Evolutionary conservation across 2,329 filamentous ascomycete genomes (phyloP), one percentile per base, ranked within the genome.

Genomic region (Colletotrichum camelliae): DNA sequence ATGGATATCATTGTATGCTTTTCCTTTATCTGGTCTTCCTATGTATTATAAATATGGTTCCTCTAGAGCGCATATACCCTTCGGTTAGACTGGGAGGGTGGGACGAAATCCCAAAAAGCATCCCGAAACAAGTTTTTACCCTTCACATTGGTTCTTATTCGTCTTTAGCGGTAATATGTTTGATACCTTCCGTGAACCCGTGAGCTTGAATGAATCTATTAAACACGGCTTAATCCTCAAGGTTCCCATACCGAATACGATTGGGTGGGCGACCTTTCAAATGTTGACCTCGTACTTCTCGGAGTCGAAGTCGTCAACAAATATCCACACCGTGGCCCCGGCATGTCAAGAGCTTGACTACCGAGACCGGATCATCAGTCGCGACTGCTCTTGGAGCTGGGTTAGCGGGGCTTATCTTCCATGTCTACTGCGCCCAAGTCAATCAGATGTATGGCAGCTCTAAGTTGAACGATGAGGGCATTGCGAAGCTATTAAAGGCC

Each of bases 51-150:
- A n/a, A 62, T 48, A 62, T 48, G 69, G 62, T 67, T 35, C 68
- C 24, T 39, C 21, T 37, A 66, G 67, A 71, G 72, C 60, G 72
- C 61, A 66, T 71, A 74, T 72, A 71, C 72, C 72, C 72, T 74
- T 72, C 72, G 52, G 24, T 55, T 31, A 33, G 29, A 55, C 31
- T 64, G 31, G 67, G 21, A 37, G 55, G 35, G 60, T n/a, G 27
- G 31, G 48, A 39, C 60, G 33, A 24, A 61, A 55, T 15, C n/a
- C 52, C 43, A 67, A 61, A 61, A 60, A 52, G n/a, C 21, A 48
- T 55, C 55, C n/a, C 13, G 21, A 29, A 58, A 58, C 4, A 57
- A 27, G 7, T 18, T 64, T 24, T 31, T 6, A 66, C 18, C 8
- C 18, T 61, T 18, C 7, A 13, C 29, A 3, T 48, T 33, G 15